Evolutionary conservation across 768 basidiomycete genomes (phyloP), one percentile per base, ranked within the genome.

Genomic region (Mycena vulgaris): DNA sequence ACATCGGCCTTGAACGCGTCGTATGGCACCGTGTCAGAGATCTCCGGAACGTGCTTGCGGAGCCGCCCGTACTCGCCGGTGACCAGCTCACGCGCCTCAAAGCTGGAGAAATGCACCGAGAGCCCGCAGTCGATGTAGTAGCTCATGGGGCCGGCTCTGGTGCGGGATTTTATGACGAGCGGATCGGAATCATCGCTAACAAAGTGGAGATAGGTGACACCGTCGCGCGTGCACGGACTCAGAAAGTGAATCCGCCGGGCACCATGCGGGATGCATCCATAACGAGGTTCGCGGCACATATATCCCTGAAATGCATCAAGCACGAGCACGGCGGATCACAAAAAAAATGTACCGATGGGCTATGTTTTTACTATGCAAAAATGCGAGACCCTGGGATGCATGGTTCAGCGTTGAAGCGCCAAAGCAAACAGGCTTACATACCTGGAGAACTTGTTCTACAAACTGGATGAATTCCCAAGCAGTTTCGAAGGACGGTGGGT

Each of bases 291-390:
- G 31, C 17, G 1, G 53, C 5, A 17, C 33, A 57, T 16, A 40
- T 40, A 27, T 57, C 37, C 23, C 56, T 57, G 55, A 25, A 35
- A 16, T 40, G 56, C 14, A 27, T 9, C 11, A 16, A 27, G 25
- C 33, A 13, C 13, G 33, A 35, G 33, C 33, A 35, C 33, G 33
- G 33, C 33, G 33, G 13, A 35, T 35, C 33, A 35, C 13, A 35
- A 14, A 57, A 35, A 25, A 28, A 8, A 57, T 35, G 56, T 14
- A 57, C 56, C 56, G 56, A 37, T 57, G 56, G 23, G 56, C 56
- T 35, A 57, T 57, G 39, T 57, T 57, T 35, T 40, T 39, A 37
- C 56, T 40, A 28, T 57, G 56, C 10, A 57, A n/a, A 27, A n/a
- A 57, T 25, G 37, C 56, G 7, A 57, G 56, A n/a, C 37, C 56